Conservation (phyloP, 108 stramenopile genomes). For the Cyclotella distinguenda region DNA sequence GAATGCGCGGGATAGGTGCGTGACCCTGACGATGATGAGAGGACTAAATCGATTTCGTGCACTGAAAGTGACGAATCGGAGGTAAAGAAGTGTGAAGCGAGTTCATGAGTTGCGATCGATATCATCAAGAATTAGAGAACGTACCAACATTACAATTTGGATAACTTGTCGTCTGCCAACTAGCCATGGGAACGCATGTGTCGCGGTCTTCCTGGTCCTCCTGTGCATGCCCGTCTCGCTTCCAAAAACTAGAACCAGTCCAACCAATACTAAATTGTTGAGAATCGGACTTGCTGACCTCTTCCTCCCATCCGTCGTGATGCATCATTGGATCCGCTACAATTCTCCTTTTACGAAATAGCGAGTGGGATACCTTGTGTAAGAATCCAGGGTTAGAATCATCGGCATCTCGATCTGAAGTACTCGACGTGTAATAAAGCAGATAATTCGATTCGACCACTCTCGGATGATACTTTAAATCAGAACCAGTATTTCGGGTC, state of each 20-base stretch:
- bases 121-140: constrained; percentile 2
- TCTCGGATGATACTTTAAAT: too few species aligned
- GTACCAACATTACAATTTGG: constrained; percentile 67
- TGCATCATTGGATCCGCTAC: constrained; percentile 24
- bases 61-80: constrained; percentile 17
- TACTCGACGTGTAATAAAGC: background rate
- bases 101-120: background rate
- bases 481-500: too few species aligned
- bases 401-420: background rate
- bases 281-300: background rate
- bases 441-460: too few species aligned
- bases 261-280: background rate
- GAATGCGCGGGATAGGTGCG: constrained; percentile 7
- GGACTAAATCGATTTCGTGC: constrained; percentile 66
- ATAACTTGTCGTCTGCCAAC: constrained; percentile 71
- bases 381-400: background rate
- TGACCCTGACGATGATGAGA: constrained; percentile 28
- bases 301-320: constrained; percentile 8
- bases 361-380: background rate
- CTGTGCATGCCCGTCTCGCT: background rate
- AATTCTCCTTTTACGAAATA: constrained; percentile 5
- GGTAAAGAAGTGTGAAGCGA: background rate
- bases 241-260: background rate
- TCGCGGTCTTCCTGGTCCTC: background rate
- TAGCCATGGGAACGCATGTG: constrained; percentile 73